Evolutionary conservation across 345 rosid genomes (phyloP), one percentile per base, ranked within the genome.

Genomic region (Rubroshorea leprosula): DNA sequence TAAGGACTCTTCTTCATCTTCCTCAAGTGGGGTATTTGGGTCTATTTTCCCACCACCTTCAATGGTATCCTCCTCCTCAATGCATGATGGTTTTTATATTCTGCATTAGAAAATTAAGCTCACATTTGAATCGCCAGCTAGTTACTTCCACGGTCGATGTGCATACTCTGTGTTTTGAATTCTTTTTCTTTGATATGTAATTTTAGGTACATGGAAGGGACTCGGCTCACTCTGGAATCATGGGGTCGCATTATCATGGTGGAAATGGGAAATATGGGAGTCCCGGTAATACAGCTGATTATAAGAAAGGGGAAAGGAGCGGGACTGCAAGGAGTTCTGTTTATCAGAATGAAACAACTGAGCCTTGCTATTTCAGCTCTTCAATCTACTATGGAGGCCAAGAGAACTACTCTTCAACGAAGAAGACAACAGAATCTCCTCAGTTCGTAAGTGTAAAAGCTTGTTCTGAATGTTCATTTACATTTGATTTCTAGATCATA

Each of bases 301-400:
- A 29, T 19, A 54, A 58, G 39, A 76, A 70, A 64, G 72, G 64
- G 57, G 65, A 57, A 60, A 62, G 57, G 58, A 66, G 57, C 31
- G 58, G 71, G 44, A 44, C 51, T 59, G 83, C 67, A 38, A 62
- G 65, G 65, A 76, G 52, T 51, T 67, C 72, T 48, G 31, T 65
- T 26, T 83, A 81, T 66, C 76, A 77, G 68, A 76, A 60, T 43
- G 96, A 90, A 76, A 65, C 73, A 49, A 65, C 66, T 51, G 87
- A 82, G 56, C 96, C 97, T 51, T 78, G 80, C 72, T 60, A 90
- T 61, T 66, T 82, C 52, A 88, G 90, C 65, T 91, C 98, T 58
- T 91, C 98, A n/a, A 84, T 91, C 58, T 73, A 84, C 77, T 91
- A 91, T 61, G 98, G 96, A 39, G 98, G 98, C 59, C 98, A 82